phyloP scores from a whole-genome alignment of 495 filamentous ascomycete genomes.

The Penicillium steckii region DNA sequence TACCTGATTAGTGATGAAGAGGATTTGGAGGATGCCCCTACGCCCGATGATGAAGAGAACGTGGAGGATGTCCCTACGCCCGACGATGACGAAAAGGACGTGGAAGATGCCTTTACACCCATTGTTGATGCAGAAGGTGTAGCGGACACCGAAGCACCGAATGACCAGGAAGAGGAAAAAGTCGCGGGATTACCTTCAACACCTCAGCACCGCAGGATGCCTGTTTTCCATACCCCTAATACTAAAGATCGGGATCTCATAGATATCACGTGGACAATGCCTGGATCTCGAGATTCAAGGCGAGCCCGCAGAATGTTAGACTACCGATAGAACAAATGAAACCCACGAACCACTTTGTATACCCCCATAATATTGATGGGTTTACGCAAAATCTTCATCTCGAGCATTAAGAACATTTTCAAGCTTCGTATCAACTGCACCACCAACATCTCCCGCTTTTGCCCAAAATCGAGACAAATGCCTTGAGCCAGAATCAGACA shows the following conservation, averaged over 20 bases:
- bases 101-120: background rate
- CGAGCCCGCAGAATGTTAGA: background rate
- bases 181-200: too few species aligned
- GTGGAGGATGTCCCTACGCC: background rate
- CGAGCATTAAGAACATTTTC: constrained; percentile 50
- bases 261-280: background rate
- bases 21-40: background rate
- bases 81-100: constrained; percentile 4
- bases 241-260: background rate
- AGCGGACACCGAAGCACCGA: too few species aligned
- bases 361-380: constrained; percentile 2
- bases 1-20: background rate
- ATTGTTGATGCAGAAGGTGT: background rate
- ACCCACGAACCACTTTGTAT: too few species aligned
- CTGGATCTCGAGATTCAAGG: background rate
- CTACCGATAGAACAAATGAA: background rate
- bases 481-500: constrained; percentile 88
- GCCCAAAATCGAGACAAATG: constrained; percentile 97
- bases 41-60: background rate
- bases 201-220: background rate
- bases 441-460: constrained; percentile 68
- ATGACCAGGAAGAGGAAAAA: too few species aligned
- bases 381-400: constrained; percentile 33
- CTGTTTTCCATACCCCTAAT: background rate
- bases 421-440: constrained; percentile 48